These are phyloP conservation scores for Cordyceps tenuipes DNA, from an alignment of 2,329 filamentous ascomycete species.

Conservation along the genomic window DNA sequence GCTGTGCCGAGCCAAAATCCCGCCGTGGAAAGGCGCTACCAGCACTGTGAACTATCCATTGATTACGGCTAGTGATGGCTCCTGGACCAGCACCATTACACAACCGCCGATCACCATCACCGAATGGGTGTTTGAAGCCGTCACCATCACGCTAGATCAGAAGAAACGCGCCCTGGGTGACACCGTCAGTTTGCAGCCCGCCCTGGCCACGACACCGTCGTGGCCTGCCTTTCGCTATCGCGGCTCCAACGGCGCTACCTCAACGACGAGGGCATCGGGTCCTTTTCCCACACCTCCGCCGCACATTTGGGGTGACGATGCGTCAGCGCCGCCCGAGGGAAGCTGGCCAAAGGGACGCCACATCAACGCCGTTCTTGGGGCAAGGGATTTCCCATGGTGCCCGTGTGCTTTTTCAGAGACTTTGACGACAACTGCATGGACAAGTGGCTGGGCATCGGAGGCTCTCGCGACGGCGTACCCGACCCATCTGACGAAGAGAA, in stretches of 20 bases:
- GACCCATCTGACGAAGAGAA: too few species aligned
- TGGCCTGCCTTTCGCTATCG: slow-evolving; percentile 18
- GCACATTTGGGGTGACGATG: slow-evolving; percentile 14
- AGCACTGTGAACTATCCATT: slow-evolving; percentile 23
- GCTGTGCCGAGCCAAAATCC: slow-evolving; percentile 22
- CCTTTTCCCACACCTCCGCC: slow-evolving; percentile 16
- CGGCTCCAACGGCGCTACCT: slow-evolving; percentile 14
- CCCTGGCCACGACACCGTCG: slow-evolving; percentile 15
- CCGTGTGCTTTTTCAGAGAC: slow-evolving; percentile 5
- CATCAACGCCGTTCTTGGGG: slow-evolving; percentile 3
- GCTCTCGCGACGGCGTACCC: too few species aligned
- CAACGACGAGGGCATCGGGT: slow-evolving; percentile 11
- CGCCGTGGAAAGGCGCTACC: slow-evolving; percentile 21
- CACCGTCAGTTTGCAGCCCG: slow-evolving; percentile 15
- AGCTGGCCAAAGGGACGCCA: slow-evolving; percentile 13
- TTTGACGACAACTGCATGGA: too few species aligned
- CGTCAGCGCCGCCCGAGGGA: slow-evolving; percentile 12
- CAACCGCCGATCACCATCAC: slow-evolving; percentile 21
- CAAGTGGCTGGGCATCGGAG: too few species aligned
- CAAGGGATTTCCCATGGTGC: not conserved
- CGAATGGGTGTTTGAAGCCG: slow-evolving; percentile 18
- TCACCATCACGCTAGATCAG: slow-evolving; percentile 16
- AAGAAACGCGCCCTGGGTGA: not conserved
- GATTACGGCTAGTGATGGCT: slow-evolving; percentile 22
- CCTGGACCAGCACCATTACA: slow-evolving; percentile 25